Evolutionary conservation across 2,329 filamentous ascomycete species (phyloP).

Genomic region (Lasiodiplodia hormozganensis): DNA sequence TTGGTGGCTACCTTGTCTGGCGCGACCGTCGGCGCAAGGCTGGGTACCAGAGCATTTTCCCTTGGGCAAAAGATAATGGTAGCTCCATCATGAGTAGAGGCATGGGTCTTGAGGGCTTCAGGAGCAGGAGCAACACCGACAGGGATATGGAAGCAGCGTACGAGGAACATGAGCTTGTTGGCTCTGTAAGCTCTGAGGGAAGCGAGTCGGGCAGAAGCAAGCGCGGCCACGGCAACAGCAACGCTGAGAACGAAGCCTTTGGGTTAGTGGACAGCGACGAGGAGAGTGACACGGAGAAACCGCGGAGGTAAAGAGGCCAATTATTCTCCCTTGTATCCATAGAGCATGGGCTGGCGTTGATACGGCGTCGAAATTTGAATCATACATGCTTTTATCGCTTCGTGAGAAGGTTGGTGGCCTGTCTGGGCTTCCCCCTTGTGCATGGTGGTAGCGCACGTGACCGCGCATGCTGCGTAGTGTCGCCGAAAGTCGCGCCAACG

Average conservation of each 20-base stretch:
- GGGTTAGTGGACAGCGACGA: constrained; percentile 23
- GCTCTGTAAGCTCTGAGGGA: constrained; percentile 49
- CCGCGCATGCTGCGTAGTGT: neutral
- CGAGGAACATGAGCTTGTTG: constrained; percentile 67
- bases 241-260: constrained; percentile 40
- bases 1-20: constrained; percentile 77
- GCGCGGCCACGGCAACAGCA: constrained; percentile 37
- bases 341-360: constrained; percentile 17
- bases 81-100: constrained; percentile 52
- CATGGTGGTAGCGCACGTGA: constrained; percentile 4
- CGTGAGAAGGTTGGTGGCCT: neutral
- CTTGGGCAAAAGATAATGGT: constrained; percentile 42
- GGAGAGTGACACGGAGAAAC: constrained; percentile 27
- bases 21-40: constrained; percentile 57
- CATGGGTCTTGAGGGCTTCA: constrained; percentile 57
- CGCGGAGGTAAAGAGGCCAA: constrained; percentile 1
- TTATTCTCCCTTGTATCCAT: constrained; percentile 1
- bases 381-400: neutral
- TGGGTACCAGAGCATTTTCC: constrained; percentile 53
- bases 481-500: neutral
- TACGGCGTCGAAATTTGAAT: neutral
- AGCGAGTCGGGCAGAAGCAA: constrained; percentile 36
- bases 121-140: constrained; percentile 46
- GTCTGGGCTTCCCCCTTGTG: neutral
- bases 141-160: constrained; percentile 67